Evolutionary conservation across 1,284 basidiomycete species (phyloP), one percentile per base, ranked within the genome.

Genomic region (Trametes hirsuta): DNA sequence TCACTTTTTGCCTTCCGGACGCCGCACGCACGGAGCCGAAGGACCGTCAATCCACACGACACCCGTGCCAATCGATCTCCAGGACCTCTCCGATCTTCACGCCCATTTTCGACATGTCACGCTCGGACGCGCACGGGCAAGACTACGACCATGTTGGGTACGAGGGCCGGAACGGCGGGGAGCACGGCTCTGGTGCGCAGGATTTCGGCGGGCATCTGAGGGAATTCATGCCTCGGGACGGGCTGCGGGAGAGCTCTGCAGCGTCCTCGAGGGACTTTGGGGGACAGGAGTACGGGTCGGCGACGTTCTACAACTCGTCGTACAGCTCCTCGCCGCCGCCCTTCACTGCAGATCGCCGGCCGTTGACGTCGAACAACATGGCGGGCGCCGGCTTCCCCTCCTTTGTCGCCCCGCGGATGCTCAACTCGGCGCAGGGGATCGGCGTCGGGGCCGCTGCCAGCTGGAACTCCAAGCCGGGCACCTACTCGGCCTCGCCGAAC

Each of bases 61-160:
- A 44, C 65, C 59, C 45, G 64, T 51, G 30, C 57, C 58, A 49
- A 58, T 59, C 62, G 63, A 61, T 63, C 67, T 62, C 30, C 59
- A 50, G 53, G 47, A 61, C 61, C 62, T 41, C 52, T 65, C 59
- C 68, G 70, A 72, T 72, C 70, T 71, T 64, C 61, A 66, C 64
- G 44, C 34, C 63, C 47, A 21, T 57, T 41, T 45, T 64, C 63
- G 65, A 62, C 66, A 75, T 80, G 79, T 77, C 79, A 68, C 78
- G 68, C 58, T 67, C 72, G 54, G 77, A 78, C 56, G 64, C 71
- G 22, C 72, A 70, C 64, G 62, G 64, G 47, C 74, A 79, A 66
- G 84, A 84, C 58, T 78, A 75, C 65, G 80, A 82, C 58, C 75
- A 75, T 61, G 74, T 78, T 51, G 47, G 52, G 47, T 70, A 61